Percentiles rank a stretch among this genome's conserved stretches.
Evolutionary conservation across 2,329 filamentous ascomycete species (phyloP).

Genomic region (Parastagonospora nodorum): DNA sequence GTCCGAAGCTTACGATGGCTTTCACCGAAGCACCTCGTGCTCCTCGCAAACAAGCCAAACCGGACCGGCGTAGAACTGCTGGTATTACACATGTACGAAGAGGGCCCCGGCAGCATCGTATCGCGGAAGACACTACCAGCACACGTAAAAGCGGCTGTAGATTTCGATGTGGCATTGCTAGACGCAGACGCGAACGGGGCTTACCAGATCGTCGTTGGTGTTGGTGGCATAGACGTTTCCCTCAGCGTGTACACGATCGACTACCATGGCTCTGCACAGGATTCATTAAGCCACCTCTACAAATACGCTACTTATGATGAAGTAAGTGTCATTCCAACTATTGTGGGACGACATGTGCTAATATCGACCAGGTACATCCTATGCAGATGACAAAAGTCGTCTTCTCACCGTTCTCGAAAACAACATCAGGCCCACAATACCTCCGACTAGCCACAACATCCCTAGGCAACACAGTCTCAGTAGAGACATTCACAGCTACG

Average conservation of each 20-base stretch:
- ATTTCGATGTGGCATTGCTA: constrained; percentile 76
- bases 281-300: constrained; percentile 55
- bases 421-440: constrained; percentile 56
- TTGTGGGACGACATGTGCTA: background rate
- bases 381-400: constrained; percentile 63
- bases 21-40: constrained; percentile 57
- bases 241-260: constrained; percentile 80
- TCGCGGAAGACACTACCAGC: constrained; percentile 66
- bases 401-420: constrained; percentile 53
- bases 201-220: constrained; percentile 78
- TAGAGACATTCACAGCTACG: constrained; percentile 72
- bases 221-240: constrained; percentile 79
- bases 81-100: constrained; percentile 64
- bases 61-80: constrained; percentile 61
- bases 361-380: constrained; percentile 45
- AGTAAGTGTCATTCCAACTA: constrained; percentile 45
- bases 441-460: constrained; percentile 82
- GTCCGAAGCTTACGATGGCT: constrained; percentile 63
- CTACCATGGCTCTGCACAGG: constrained; percentile 58
- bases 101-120: constrained; percentile 56
- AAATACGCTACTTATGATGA: constrained; percentile 58
- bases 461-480: constrained; percentile 76
- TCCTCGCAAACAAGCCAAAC: constrained; percentile 61
- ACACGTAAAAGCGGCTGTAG: constrained; percentile 74
- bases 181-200: constrained; percentile 63